Evolutionary conservation across 306 rosid species (phyloP), one percentile per base, ranked within the genome.

Genomic region (Bauhinia variegata): DNA sequence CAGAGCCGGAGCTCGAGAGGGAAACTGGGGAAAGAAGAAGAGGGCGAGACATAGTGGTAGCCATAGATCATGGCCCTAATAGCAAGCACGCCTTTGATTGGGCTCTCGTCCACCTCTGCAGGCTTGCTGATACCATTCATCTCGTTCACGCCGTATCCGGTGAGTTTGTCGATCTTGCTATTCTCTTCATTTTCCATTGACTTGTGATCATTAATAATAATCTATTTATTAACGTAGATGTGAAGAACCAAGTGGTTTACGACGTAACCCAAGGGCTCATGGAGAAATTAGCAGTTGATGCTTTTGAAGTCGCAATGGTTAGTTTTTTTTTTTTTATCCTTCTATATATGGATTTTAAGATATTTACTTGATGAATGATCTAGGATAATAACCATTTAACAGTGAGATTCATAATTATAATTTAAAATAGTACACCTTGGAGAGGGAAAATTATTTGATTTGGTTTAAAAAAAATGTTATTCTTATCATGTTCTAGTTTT

Each of bases 1-100:
- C 79, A 0, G 87, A 83, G 70, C 82, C 89, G 1, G 91, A 83
- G 72, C 76, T 85, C 0, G 93, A 81, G 79, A 78, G 96, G 17
- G 96, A 92, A 68, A 78, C 79, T 0, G 87, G 83, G 4, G 98
- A 84, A 61, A 77, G 96, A 41, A 80, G 88, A 49, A 30, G 88
- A 48, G 98, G 98, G 39, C 75, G 98, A 56, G 89, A 87, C 72
- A 74, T 92, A 30, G 15, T 92, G 0, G 6, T 92, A 37, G 96
- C 93, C 30, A 75, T 92, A 6, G 98, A 89, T 78, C 96, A 89
- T 47, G 96, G 93, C 0, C 87, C 86, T 28, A 87, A 89, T 11
- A 79, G 89, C 85, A 92, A 87, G 58, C 83, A 80, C 54, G 98
- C 96, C 15, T 87, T 92, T n/a, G 93, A 92, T 77, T 92, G 98